Percentiles rank a stretch among this genome's conserved stretches.
phyloP scores from a whole-genome alignment of 176 grass and related monocot genomes.

The Stipa capillata region DNA sequence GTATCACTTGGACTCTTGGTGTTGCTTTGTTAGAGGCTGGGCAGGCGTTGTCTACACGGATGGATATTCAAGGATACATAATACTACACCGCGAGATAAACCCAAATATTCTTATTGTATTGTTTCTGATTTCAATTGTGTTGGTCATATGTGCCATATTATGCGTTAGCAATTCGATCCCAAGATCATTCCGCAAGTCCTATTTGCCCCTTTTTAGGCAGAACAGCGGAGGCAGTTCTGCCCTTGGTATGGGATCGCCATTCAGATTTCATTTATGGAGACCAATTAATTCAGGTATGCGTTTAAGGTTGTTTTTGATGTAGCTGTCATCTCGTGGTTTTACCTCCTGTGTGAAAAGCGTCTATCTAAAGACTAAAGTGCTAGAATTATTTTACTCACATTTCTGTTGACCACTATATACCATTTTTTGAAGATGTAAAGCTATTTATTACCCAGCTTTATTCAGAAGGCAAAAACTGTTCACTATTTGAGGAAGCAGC shows the following conservation, averaged over 20 bases:
- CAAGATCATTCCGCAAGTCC: conserved; percentile 70
- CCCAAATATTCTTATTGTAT: conserved; percentile 59
- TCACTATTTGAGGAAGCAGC: neutral
- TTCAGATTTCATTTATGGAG: conserved; percentile 85
- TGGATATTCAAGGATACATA: conserved; percentile 65
- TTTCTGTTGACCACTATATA: neutral
- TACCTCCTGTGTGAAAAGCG: neutral
- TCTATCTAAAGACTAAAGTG: neutral
- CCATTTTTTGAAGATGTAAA: neutral
- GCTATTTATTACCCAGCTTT: neutral
- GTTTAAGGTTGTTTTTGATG: neutral
- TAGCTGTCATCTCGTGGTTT: neutral
- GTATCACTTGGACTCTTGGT: conserved; percentile 90
- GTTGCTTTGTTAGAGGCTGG: conserved; percentile 86
- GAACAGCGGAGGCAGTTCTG: conserved; percentile 41
- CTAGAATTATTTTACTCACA: neutral
- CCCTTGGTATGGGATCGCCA: conserved; percentile 45
- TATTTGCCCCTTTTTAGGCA: conserved; percentile 80
- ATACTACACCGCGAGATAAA: conserved; percentile 62
- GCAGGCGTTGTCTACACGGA: conserved; percentile 49
- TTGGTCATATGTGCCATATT: conserved; percentile 62
- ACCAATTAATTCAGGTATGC: conserved; percentile 69
- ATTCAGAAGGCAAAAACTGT: conserved; percentile 1
- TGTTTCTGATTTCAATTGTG: conserved; percentile 65
- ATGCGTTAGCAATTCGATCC: conserved; percentile 57